Evolutionary conservation across 345 rosid species (phyloP), one percentile per base, ranked within the genome.

Genomic region (Gossypioides kirkii): DNA sequence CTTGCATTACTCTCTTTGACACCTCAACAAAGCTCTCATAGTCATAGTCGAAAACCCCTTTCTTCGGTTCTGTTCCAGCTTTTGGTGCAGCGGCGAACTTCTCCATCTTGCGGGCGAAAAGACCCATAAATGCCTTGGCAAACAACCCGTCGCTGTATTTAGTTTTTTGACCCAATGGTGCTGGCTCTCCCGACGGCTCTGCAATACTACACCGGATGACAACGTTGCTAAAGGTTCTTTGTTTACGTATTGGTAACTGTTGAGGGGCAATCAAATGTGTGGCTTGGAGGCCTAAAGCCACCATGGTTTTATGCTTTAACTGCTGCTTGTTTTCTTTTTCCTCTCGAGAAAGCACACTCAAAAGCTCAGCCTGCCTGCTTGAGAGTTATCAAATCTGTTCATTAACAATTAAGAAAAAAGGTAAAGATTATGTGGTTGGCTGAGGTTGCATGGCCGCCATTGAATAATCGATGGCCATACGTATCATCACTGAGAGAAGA

Each of bases 31-130:
- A 94, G 56, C 87, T 90, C 70, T 92, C 97, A 56, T 90, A 92
- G 66, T 94, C 92, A 74, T 85, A 83, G 1, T 79, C 90, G 69
- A 83, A 78, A 80, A 82, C 82, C 8, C 93, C 87, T 61, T 82
- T 86, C 77, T 82, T 67, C 72, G 80, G 70, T 25, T 17, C 71
- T 2, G 10, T 64, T 28, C 68, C 76, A 3, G 62, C 47, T 52
- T 82, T 82, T 25, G 26, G 71, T 9, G 86, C 77, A 4, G 76
- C 75, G 1, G 91, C 97, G 49, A 90, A 94, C 70, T 84, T 92
- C 83, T 90, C 90, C 97, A 94, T 92, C 80, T 94, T 94, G 49
- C 89, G 83, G 0, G 98, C 94, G 74, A 94, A 92, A 4, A 92
- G 83, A 4, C 87, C 83, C 97, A 92, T 90, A 87, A 92, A 94